Base-by-base conservation (phyloP, 2,329 filamentous ascomycete genomes). In the Chalaropsis thielavioides region DNA sequence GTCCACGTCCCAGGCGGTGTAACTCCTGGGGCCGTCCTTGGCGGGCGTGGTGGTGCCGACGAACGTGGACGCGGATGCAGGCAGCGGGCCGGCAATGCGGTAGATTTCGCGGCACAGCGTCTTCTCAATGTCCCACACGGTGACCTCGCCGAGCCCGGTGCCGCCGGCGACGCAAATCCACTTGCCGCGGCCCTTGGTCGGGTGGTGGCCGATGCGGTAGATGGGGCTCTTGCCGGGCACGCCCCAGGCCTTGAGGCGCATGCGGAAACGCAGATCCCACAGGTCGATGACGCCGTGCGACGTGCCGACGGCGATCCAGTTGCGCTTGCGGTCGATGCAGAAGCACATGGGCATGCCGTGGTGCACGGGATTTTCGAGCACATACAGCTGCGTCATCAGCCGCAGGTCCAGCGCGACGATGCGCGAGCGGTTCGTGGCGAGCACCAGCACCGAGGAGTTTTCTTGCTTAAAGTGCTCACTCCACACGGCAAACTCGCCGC, bases 251-350 rank as follows among this genome's bases (percentile, higher is more conserved):
- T 89, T 91, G 27, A 97, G 78, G 24, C 90, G 84, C 70, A 97
- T 83, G 69, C 85, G 88, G 79, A 99, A 99, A n/a, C 94, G 87
- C 49, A 99, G 80, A 74, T 99, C 94, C 94, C 94, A 99, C 1
- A 99, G 81, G 72, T 95, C 89, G 7, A 99, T 79, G 35, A 97
- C 87, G 43, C 95, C 94, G 72, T 97, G 92, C 0, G 90, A 90
- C 0, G 95, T 99, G 43, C 92, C 94, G 0, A 97, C 77, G 1
- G 95, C 81, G 2, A 99, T 79, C 94, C 94, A 99, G 71, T 94
- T 91, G 62, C 88, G 86, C 72, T 86, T 89, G 66, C 84, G 83
- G 71, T 96, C 91, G 40, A 96, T 81, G 71, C 89, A 92, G 74
- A 99, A 96, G 69, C 90, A 94, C 0, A 90, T 96, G 0, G 91